These are phyloP conservation scores for Neoscytalidium dimidiatum DNA, from an alignment of 2,329 filamentous ascomycete species.

Conservation along the genomic window DNA sequence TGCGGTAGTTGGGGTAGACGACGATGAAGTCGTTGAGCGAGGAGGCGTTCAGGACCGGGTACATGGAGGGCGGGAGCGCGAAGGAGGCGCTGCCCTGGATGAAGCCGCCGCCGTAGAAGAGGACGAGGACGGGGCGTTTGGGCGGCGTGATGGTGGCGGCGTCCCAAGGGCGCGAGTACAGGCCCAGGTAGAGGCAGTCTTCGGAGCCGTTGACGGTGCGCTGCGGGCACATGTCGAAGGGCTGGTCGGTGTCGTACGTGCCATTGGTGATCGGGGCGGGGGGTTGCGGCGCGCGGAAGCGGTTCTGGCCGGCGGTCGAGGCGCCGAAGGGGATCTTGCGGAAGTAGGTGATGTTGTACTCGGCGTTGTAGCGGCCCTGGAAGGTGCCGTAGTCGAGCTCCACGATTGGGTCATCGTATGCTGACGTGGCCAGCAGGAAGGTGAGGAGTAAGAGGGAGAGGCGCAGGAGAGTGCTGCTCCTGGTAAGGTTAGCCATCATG, in stretches of 20 bases:
- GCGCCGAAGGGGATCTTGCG: conserved; percentile 64
- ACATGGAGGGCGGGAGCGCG: conserved; percentile 57
- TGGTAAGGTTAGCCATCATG: neutral
- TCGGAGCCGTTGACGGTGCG: conserved; percentile 58
- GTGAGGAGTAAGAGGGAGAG: neutral
- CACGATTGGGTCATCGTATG: conserved; percentile 23
- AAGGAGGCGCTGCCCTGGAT: conserved; percentile 60
- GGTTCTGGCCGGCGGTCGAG: conserved; percentile 58
- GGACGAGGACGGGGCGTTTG: conserved; percentile 61
- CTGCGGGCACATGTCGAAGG: conserved; percentile 62
- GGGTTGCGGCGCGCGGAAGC: conserved; percentile 63
- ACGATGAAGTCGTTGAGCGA: conserved; percentile 53
- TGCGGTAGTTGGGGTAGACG: conserved; percentile 57
- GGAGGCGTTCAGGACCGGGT: conserved; percentile 60
- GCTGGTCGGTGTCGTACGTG: conserved; percentile 57
- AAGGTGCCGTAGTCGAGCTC: conserved; percentile 46
- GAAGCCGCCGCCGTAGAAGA: conserved; percentile 64
- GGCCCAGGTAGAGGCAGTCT: conserved; percentile 63
- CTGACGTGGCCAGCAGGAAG: neutral
- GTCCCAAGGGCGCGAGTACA: conserved; percentile 62
- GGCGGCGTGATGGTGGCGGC: conserved; percentile 31
- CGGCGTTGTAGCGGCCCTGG: conserved; percentile 52
- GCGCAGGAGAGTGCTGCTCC: neutral
- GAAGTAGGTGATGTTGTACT: conserved; percentile 61
- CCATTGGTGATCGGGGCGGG: conserved; percentile 52